Evolutionary conservation across 176 grass and related monocot genomes (phyloP), one percentile per base, ranked within the genome.

Genomic region (Cenchrus fungigraminus): DNA sequence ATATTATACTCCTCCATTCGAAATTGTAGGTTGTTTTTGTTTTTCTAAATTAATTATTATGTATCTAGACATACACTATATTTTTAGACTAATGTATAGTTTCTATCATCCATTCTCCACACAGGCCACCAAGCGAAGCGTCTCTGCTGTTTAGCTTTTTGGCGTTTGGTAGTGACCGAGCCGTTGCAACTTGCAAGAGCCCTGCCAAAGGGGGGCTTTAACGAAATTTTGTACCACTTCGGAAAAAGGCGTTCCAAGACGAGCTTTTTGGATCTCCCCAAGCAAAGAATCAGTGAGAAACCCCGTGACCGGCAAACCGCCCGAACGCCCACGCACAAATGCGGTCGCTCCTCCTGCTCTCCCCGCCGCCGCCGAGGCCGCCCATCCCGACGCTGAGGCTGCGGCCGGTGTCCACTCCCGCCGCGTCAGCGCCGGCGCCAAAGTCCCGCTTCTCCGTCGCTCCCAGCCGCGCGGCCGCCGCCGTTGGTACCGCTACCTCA

Each of bases 281-380:
- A 64, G 70, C 76, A 66, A 40, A 28, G 58, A 65, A 64, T n/a
- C 57, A 32, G 11, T 25, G 32, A 43, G 55, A 79, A 73, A 72
- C 31, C 45, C 54, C 43, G 31, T 60, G 25, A 53, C 32, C 4
- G 56, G n/a, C 62, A n/a, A 66, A 53, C 78, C 11, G 29, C 45
- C 42, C 15, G 43, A 34, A 19, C 52, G 29, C 58, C 29, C 13
- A n/a, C 25, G 6, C 76, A 28, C 22, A 64, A 83, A 98, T 98
- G 95, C 89, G 75, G 72, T 74, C 83, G 55, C 83, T 82, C 42
- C 83, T 82, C 42, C 72, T 90, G 13, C 79, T 88, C 71, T 78
- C 78, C 11, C 72, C 85, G 65, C 31, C 61, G 83, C 46, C 71
- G 43, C 8, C 83, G 47, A 63, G 67, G 82, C 74, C 79, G 85